Evolutionary conservation across 164 flowering plant genomes (phyloP), one percentile per base, ranked within the genome.

Genomic region (Magnolia sinica): DNA sequence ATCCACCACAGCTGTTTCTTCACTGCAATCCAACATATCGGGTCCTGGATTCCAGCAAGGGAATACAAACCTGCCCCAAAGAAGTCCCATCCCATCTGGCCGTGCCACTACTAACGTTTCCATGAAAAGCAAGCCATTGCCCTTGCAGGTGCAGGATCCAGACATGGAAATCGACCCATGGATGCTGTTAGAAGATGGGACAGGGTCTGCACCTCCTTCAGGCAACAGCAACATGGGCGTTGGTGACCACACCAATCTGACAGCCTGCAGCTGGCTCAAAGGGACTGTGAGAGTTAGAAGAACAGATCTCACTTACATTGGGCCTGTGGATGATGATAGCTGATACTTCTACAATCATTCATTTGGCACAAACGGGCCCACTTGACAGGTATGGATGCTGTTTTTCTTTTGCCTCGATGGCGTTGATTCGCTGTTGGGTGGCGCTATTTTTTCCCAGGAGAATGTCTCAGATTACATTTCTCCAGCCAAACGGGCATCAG

Each of bases 261-360:
- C 85, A 81, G 98, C 99, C 7, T 82, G 90, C 64, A 86, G 85
- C 81, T 93, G 92, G 94, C 96, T 96, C 20, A 94, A 86, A 84
- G 99, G 99, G 67, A 86, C 98, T 2, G 88, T 96, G 16, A 90
- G 99, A 75, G 89, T 93, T 64, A 89, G 99, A 79, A 86, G 99
- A 77, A 86, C 94, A 9, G 97, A 96, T 71, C 96, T 96, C 82
- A 90, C 95, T 1, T 96, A 91, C 72, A 86, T 92, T 79, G 98
- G 99, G 18, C 79, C 96, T 16, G 86, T 92, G 65, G 99, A 96
- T 78, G 99, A 96, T 67, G 98, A 93, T 80, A 94, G 87, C 86
- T 96, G 86, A 94, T 19, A 31, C 14, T 19, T 14, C 19, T 22
- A 6, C 37, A 78, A 8, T 55, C 61, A 55, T 55, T 55, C 61